Base-by-base conservation (phyloP, 352 stramenopile genomes). In the Phytophthora megakarya region DNA sequence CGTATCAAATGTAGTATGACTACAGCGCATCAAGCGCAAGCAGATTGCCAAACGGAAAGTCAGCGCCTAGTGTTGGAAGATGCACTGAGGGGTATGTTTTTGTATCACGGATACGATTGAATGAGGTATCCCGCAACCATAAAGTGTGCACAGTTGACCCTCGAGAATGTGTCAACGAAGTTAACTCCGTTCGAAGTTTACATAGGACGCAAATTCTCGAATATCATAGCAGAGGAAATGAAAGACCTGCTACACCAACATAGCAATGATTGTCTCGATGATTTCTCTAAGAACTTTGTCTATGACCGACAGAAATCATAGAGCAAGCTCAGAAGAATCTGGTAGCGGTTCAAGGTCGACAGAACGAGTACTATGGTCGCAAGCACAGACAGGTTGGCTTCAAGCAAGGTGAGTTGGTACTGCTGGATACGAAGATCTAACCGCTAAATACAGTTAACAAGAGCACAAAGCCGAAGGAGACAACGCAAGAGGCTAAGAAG, bases 1-100 rank as follows among this genome's bases (percentile, higher is more conserved):
- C 5, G 26, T 32, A 9, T 70, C 26, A 53, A 53, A 21, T 45
- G 58, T 4, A 46, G n/a, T n/a, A 73, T 65, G 54, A 58, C 53
- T n/a, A 65, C 53, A 0, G 32, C 65, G 16, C 55, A 67, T 22
- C 40, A 58, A 48, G 52, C 46, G n/a, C n/a, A n/a, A 54, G 56
- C 50, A 11, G 44, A 72, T 35, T 22, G 51, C 9, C 64, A 64
- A 30, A 72, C 57, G 0, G 50, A 72, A 48, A 26, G 55, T 12
- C 48, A 64, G 2, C 60, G 61, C 18, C 32, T 64, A 3, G 40
- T 61, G 1, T 4, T 72, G 9, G 57, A 67, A 72, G 50, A 67
- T 22, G 50, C 43, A 22, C 23, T 67, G 7, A 15, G 44, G 11
- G 62, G 64, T 19, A 64, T 67, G 44, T 7, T 61, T 4, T 67